These are phyloP conservation scores for Exserohilum rostratum DNA, from an alignment of 2,329 filamentous ascomycete species.

Conservation along the genomic window DNA sequence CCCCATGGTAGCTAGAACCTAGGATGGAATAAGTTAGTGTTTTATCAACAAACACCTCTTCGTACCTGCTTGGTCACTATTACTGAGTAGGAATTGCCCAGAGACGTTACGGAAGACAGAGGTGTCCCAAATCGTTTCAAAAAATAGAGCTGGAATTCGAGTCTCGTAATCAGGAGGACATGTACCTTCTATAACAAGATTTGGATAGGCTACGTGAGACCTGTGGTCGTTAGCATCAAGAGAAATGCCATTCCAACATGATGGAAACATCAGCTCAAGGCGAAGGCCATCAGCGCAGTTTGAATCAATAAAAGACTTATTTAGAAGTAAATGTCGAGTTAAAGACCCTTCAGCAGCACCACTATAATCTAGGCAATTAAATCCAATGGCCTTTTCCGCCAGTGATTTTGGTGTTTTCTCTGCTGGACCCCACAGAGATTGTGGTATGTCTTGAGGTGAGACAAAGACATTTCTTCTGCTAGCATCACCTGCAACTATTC, in stretches of 20 bases:
- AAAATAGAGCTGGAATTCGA: slow-evolving; percentile 78
- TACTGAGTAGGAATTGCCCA: slow-evolving; percentile 76
- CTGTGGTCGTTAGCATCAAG: slow-evolving; percentile 58
- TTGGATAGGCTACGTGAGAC: slow-evolving; percentile 77
- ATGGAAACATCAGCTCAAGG: slow-evolving; percentile 29
- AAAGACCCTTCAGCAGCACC: slow-evolving; percentile 8
- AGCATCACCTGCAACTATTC: slow-evolving; percentile 80
- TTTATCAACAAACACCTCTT: slow-evolving; percentile 5
- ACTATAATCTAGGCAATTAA: slow-evolving; percentile 21
- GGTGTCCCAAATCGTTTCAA: slow-evolving; percentile 84
- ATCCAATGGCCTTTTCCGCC: slow-evolving; percentile 20
- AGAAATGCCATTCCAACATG: slow-evolving; percentile 19
- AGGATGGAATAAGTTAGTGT: slow-evolving; percentile 7
- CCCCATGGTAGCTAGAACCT: slow-evolving; percentile 64
- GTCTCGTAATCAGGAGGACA: slow-evolving; percentile 74
- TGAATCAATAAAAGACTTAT: slow-evolving; percentile 14
- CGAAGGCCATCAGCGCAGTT: slow-evolving; percentile 17
- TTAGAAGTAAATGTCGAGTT: slow-evolving; percentile 10
- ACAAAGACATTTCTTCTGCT: slow-evolving; percentile 69
- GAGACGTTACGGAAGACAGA: slow-evolving; percentile 64
- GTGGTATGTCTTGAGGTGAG: not conserved
- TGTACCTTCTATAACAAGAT: slow-evolving; percentile 73
- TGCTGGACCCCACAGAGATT: slow-evolving; percentile 10
- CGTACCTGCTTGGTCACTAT: slow-evolving; percentile 68
- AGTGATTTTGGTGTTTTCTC: slow-evolving; percentile 17